phyloP scores from a whole-genome alignment of 345 rosid species.

The Citrus medica region DNA sequence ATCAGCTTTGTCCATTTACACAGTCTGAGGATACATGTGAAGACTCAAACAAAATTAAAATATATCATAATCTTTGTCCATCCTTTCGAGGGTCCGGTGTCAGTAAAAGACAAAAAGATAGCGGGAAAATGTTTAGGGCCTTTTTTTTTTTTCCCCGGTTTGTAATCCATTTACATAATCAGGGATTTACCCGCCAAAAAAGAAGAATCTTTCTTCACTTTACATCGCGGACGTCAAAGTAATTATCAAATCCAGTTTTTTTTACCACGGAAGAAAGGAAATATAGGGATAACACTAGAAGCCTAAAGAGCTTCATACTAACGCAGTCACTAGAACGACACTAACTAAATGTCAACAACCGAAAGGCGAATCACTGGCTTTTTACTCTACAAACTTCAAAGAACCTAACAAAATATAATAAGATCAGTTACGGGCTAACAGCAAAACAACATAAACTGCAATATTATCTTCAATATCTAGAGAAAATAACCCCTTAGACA shows the following conservation, averaged over 20 bases:
- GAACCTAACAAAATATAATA: constrained; percentile 18
- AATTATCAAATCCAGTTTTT: constrained; percentile 49
- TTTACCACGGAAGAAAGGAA: constrained; percentile 55
- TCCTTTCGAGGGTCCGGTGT: constrained; percentile 27
- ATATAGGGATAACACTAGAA: constrained; percentile 40
- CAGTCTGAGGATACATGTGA: constrained; percentile 28
- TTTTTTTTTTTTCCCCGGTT: neutral
- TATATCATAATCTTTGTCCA: constrained; percentile 4
- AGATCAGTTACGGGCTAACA: neutral
- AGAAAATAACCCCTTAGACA: neutral
- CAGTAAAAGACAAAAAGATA: constrained; percentile 18
- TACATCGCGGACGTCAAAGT: constrained; percentile 52
- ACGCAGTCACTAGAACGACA: constrained; percentile 10
- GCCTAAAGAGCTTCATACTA: constrained; percentile 51
- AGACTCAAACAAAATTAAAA: constrained; percentile 8
- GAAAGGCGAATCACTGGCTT: constrained; percentile 4
- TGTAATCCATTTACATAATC: neutral
- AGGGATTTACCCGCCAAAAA: constrained; percentile 63
- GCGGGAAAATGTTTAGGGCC: constrained; percentile 33
- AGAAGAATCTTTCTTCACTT: neutral
- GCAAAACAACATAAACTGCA: constrained; percentile 9
- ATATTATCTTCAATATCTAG: neutral
- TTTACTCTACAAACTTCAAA: constrained; percentile 15
- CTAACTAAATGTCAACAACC: constrained; percentile 12
- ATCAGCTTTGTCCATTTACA: constrained; percentile 16